phyloP scores from a whole-genome alignment of 2,329 filamentous ascomycete genomes.

The Pyrenochaeta sp. region DNA sequence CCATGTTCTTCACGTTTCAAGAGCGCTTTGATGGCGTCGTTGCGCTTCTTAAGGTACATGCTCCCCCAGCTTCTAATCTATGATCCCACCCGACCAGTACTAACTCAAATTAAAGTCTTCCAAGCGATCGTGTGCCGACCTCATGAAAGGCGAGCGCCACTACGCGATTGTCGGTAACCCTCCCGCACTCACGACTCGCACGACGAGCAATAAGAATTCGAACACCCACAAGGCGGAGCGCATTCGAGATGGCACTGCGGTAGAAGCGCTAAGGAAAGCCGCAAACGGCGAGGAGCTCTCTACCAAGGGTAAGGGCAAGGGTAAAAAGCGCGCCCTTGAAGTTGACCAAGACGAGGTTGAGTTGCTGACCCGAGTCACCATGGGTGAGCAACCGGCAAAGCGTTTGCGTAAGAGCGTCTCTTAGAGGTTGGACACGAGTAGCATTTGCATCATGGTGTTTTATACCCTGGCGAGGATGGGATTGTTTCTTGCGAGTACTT shows the following conservation, averaged over 20 bases:
- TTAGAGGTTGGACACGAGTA: background rate
- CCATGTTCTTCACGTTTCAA: slow-evolving; percentile 16
- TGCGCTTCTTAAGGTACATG: slow-evolving; percentile 11
- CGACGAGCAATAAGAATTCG: slow-evolving; percentile 12
- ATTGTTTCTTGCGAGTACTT: background rate
- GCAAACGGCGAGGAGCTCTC: background rate
- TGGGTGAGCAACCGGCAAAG: background rate
- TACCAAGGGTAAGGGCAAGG: background rate
- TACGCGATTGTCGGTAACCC: slow-evolving; percentile 15
- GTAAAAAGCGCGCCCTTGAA: background rate
- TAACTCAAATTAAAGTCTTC: slow-evolving; percentile 5
- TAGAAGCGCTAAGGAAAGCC: background rate
- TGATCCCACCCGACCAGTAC: background rate
- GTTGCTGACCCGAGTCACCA: background rate
- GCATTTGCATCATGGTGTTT: background rate
- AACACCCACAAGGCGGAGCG: slow-evolving; percentile 7
- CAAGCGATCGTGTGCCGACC: slow-evolving; percentile 15
- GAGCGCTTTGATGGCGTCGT: slow-evolving; percentile 14
- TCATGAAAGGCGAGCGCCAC: slow-evolving; percentile 20
- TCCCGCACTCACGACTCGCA: slow-evolving; percentile 3
- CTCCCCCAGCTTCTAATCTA: background rate
- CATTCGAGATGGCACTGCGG: background rate
- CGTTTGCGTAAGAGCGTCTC: background rate
- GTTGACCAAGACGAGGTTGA: background rate
- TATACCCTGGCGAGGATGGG: background rate